Conservation (phyloP, 768 basidiomycete species). For the Hygrophoropsis aurantiaca region DNA sequence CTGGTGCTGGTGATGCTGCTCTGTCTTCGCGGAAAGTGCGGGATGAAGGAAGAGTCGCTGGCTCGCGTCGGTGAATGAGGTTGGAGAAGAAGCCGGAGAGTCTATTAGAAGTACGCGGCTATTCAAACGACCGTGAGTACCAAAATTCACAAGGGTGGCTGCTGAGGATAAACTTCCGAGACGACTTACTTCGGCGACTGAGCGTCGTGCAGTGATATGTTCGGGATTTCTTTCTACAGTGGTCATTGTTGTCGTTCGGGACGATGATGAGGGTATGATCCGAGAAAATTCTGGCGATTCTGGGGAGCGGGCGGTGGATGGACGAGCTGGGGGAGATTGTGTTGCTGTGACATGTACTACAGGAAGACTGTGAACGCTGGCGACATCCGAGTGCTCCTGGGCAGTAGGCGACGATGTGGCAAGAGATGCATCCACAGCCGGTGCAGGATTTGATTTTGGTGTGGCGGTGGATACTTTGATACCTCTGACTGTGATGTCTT, state of each 20-base stretch:
- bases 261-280: constrained; percentile 7
- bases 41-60: constrained; percentile 23
- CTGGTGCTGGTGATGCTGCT: constrained; percentile 20
- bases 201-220: constrained; percentile 47
- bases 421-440: constrained; percentile 28
- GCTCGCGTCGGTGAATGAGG: constrained; percentile 73
- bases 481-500: constrained; percentile 20
- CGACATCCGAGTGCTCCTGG: constrained; percentile 45
- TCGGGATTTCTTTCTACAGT: constrained; percentile 21
- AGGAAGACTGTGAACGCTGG: constrained; percentile 63
- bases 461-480: constrained; percentile 27
- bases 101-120: constrained; percentile 67
- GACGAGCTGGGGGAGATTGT: constrained; percentile 31
- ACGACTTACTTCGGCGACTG: constrained; percentile 54
- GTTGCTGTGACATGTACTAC: constrained; percentile 48
- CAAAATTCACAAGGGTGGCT: constrained; percentile 1
- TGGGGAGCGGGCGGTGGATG: constrained; percentile 32
- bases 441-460: constrained; percentile 26
- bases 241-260: constrained; percentile 10
- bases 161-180: not conserved
- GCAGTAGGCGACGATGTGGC: constrained; percentile 36
- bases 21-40: constrained; percentile 36
- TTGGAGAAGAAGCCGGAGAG: constrained; percentile 85
- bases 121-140: constrained; percentile 14
- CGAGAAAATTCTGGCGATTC: constrained; percentile 7